A percentile compares a stretch with the other conserved stretches of the same genome.
Evolutionary conservation across 129 eudicot species (phyloP).

Genomic region (sunflower (Helianthus annuus)): DNA sequence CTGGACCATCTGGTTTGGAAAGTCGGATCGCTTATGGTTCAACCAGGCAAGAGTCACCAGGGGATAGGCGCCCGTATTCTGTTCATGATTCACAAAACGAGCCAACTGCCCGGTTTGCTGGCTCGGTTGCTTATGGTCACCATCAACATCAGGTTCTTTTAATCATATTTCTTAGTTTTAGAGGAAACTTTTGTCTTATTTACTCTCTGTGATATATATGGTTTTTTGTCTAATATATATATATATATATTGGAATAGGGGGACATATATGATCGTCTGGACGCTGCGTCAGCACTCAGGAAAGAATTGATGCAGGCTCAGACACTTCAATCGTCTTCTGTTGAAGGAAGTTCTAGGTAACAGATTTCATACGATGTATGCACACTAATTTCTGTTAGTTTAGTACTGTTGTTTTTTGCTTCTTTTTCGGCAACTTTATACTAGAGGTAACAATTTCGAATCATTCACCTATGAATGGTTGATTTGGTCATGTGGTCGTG

Average conservation of each 20-base stretch:
- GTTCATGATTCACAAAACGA: slow-evolving; percentile 66
- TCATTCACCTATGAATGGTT: neutral
- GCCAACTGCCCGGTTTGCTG: slow-evolving; percentile 56
- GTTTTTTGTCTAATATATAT: slow-evolving; percentile 10
- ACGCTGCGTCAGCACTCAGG: slow-evolving; percentile 61
- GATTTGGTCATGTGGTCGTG: slow-evolving; percentile 14
- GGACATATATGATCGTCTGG: slow-evolving; percentile 73
- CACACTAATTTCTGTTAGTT: slow-evolving; percentile 10
- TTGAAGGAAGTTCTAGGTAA: slow-evolving; percentile 89
- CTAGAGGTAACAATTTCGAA: neutral
- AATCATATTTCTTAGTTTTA: slow-evolving; percentile 3
- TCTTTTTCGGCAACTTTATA: neutral
- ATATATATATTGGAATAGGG: slow-evolving; percentile 46
- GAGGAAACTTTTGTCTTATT: slow-evolving; percentile 5
- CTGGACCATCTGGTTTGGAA: slow-evolving; percentile 62
- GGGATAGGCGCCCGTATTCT: slow-evolving; percentile 60
- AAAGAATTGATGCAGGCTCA: slow-evolving; percentile 78
- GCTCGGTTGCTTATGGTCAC: slow-evolving; percentile 54
- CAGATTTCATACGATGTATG: slow-evolving; percentile 7
- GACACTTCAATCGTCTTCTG: slow-evolving; percentile 67
- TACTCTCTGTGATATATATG: slow-evolving; percentile 6
- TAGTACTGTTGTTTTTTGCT: neutral
- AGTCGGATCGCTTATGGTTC: slow-evolving; percentile 63
- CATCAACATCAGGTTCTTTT: slow-evolving; percentile 70
- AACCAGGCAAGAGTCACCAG: slow-evolving; percentile 55